These are phyloP conservation scores for Phaeophleospora eucalypticola DNA, from an alignment of 2,329 filamentous ascomycete genomes.

Conservation along the genomic window DNA sequence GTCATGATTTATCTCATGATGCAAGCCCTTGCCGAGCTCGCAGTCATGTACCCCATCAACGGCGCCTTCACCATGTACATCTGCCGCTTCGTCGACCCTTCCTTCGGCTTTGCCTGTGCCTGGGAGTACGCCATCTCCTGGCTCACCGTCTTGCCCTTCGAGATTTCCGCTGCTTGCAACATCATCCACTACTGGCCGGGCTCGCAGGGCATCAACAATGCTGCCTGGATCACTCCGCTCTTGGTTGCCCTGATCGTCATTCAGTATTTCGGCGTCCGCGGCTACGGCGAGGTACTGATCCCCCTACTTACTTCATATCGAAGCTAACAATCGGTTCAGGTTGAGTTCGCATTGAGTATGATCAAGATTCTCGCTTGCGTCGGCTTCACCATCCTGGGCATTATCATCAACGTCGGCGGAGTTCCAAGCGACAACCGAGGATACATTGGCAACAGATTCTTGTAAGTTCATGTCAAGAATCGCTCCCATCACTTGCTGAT, in stretches of 20 bases:
- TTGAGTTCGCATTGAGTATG: constrained; percentile 29
- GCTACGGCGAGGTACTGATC: constrained; percentile 30
- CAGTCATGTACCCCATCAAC: constrained; percentile 33
- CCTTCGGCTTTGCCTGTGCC: constrained; percentile 29
- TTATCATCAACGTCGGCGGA: constrained; percentile 43
- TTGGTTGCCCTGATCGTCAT: constrained; percentile 28
- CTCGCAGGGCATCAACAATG: constrained; percentile 27
- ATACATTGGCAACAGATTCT: constrained; percentile 28
- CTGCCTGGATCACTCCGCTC: constrained; percentile 32
- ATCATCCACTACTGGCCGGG: constrained; percentile 31
- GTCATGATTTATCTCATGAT: constrained; percentile 34
- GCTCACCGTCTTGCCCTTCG: constrained; percentile 31
- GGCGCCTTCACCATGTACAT: constrained; percentile 35
- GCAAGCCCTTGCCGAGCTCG: constrained; percentile 35
- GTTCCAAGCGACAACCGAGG: constrained; percentile 33
- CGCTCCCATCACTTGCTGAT: not conserved
- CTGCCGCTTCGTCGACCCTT: constrained; percentile 35
- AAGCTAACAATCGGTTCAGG: too few species aligned
- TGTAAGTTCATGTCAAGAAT: constrained; percentile 6
- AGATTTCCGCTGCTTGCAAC: constrained; percentile 31
- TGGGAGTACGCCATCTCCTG: constrained; percentile 32
- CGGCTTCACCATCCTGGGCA: constrained; percentile 62
- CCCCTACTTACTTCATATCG: not conserved
- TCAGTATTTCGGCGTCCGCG: constrained; percentile 33
- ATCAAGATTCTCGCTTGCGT: constrained; percentile 44